Evolutionary conservation across 352 stramenopile species (phyloP).

Genomic region (Globisporangium heterothallicum): DNA sequence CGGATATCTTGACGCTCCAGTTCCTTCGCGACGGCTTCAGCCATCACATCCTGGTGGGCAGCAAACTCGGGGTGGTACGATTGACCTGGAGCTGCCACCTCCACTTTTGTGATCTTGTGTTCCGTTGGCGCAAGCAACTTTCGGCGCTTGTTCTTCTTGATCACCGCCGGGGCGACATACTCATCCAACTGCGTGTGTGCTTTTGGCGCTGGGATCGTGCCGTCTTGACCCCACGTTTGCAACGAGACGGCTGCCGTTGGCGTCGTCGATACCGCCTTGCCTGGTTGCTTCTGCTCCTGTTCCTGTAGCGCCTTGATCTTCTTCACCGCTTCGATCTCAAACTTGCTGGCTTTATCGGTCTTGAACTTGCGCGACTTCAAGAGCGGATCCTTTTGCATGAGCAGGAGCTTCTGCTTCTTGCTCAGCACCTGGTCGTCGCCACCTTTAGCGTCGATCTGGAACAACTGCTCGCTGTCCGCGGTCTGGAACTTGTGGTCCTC

Average conservation of each 20-base stretch:
- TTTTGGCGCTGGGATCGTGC: constrained; percentile 27
- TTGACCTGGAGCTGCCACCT: constrained; percentile 67
- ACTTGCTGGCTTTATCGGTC: constrained; percentile 51
- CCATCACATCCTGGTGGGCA: constrained; percentile 75
- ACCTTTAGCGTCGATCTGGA: constrained; percentile 74
- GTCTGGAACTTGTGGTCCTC: constrained; percentile 80
- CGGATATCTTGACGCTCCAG: constrained; percentile 54
- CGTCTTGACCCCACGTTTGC: constrained; percentile 43
- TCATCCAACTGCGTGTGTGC: constrained; percentile 40
- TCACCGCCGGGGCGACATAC: constrained; percentile 53
- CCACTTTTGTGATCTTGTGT: constrained; percentile 67
- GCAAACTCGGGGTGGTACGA: constrained; percentile 85
- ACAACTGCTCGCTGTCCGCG: constrained; percentile 62
- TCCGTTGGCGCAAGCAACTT: constrained; percentile 57
- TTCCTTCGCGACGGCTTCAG: constrained; percentile 61
- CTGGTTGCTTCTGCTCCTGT: constrained; percentile 5
- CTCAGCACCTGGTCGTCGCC: constrained; percentile 30
- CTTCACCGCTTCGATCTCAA: constrained; percentile 47
- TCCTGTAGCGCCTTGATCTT: constrained; percentile 35
- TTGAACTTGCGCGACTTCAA: constrained; percentile 74
- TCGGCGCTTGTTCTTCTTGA: constrained; percentile 46
- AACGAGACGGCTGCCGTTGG: constrained; percentile 8
- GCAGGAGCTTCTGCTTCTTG: constrained; percentile 67
- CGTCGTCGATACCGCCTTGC: constrained; percentile 13
- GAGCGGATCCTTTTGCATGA: constrained; percentile 60